phyloP scores from a whole-genome alignment of 306 rosid genomes.

The Argentina anserina region DNA sequence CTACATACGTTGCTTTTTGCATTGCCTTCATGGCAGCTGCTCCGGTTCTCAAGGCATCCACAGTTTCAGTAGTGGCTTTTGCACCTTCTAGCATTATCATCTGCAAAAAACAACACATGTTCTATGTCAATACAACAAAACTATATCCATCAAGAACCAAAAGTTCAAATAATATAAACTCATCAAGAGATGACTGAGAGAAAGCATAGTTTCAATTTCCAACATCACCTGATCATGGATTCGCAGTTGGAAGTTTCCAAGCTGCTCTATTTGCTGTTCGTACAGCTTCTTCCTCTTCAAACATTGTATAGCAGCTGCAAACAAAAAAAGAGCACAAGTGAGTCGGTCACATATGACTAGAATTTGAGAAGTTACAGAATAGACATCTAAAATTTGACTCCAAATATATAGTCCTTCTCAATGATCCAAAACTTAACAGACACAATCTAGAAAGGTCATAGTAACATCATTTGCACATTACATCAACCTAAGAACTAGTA shows the following conservation, averaged over 20 bases:
- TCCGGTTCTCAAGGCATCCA: conserved; percentile 92
- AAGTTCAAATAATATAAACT: not conserved
- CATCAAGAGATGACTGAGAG: not conserved
- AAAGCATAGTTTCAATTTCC: conserved; percentile 7
- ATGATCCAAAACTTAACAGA: not conserved
- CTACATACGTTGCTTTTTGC: conserved; percentile 92
- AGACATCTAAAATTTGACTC: not conserved
- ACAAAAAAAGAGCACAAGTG: not conserved
- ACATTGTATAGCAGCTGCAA: conserved; percentile 92
- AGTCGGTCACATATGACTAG: not conserved
- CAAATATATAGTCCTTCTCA: not conserved
- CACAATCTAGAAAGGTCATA: not conserved
- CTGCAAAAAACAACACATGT: conserved; percentile 33
- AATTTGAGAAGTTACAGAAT: not conserved
- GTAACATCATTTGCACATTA: not conserved
- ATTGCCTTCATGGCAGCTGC: conserved; percentile 98
- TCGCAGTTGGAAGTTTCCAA: conserved; percentile 96
- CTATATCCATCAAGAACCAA: not conserved
- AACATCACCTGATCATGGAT: conserved; percentile 86
- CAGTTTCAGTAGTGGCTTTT: conserved; percentile 98
- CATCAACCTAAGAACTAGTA: not conserved
- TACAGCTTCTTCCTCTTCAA: conserved; percentile 91
- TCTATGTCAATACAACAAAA: conserved; percentile 4
- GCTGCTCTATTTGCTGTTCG: conserved; percentile 96
- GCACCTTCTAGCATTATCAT: conserved; percentile 99